Evolutionary conservation across 768 basidiomycete species (phyloP).

Genomic region (Naematelia encephala): DNA sequence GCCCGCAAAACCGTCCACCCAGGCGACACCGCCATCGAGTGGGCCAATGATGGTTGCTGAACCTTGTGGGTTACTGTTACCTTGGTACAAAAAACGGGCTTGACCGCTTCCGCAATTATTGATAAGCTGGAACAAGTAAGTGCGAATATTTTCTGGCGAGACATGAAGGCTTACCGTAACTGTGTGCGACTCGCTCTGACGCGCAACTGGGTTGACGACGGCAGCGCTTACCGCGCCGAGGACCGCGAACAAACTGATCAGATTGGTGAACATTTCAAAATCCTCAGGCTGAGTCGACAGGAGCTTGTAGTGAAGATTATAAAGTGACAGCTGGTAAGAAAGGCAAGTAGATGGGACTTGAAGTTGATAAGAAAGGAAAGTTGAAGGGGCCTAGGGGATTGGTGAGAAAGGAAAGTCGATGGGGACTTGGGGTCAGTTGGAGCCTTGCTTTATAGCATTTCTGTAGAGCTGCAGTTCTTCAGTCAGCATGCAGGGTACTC

Average conservation of each 20-base stretch:
- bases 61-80: slow-evolving; percentile 3
- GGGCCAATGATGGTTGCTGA: slow-evolving; percentile 17
- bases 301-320: too few relatives aligned
- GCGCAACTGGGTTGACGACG: background rate
- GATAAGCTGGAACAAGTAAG: slow-evolving; percentile 14
- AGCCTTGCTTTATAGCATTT: too few relatives aligned
- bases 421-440: too few relatives aligned
- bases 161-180: background rate
- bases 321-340: too few relatives aligned
- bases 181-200: background rate
- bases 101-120: slow-evolving; percentile 22
- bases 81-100: slow-evolving; percentile 17
- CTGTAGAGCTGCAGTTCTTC: too few relatives aligned
- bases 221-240: background rate
- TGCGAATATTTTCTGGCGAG: too few relatives aligned
- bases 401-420: too few relatives aligned
- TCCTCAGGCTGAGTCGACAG: too few relatives aligned
- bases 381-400: too few relatives aligned
- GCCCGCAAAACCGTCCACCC: slow-evolving; percentile 12
- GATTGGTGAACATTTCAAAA: background rate
- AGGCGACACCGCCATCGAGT: slow-evolving; percentile 20
- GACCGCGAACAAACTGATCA: background rate
- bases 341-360: too few relatives aligned
- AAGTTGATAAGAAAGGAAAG: too few relatives aligned
- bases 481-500: too few relatives aligned